These are phyloP conservation scores for Wickerhamomyces sp. DNA, from an alignment of 1,139 yeast genomes.

Conservation along the genomic window DNA sequence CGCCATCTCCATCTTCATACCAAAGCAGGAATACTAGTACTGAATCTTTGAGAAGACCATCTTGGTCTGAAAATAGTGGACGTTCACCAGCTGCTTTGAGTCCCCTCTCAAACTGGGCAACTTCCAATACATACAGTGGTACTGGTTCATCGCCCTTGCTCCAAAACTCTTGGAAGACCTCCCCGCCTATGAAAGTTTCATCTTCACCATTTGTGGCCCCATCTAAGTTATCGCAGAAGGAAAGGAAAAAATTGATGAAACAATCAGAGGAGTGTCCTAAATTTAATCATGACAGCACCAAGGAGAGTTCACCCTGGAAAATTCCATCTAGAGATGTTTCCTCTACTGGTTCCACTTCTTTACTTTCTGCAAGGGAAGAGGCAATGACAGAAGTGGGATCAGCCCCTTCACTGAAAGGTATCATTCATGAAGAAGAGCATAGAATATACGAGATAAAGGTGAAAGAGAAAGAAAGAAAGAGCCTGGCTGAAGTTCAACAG, in stretches of 20 bases:
- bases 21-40: background rate
- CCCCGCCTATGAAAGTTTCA: background rate
- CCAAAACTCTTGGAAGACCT: background rate
- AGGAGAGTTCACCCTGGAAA: slow-evolving; percentile 15
- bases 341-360: slow-evolving; percentile 8
- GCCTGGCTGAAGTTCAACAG: slow-evolving; percentile 65
- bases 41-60: background rate
- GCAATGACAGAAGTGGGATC: slow-evolving; percentile 7
- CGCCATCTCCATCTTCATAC: background rate
- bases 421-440: slow-evolving; percentile 45
- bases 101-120: slow-evolving; percentile 3
- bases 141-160: background rate
- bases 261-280: slow-evolving; percentile 1
- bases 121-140: background rate
- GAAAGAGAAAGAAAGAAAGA: slow-evolving; percentile 30
- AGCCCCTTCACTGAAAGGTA: slow-evolving; percentile 30
- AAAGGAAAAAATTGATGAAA: slow-evolving; percentile 19
- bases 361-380: slow-evolving; percentile 17
- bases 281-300: background rate
- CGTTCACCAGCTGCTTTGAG: slow-evolving; percentile 1
- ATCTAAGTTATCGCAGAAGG: slow-evolving; percentile 23
- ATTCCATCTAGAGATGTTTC: slow-evolving; percentile 1
- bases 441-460: slow-evolving; percentile 34
- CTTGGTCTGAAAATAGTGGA: background rate
- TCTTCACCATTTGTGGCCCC: background rate